Base-by-base conservation (phyloP, 768 basidiomycete genomes). In the Mycena metata region DNA sequence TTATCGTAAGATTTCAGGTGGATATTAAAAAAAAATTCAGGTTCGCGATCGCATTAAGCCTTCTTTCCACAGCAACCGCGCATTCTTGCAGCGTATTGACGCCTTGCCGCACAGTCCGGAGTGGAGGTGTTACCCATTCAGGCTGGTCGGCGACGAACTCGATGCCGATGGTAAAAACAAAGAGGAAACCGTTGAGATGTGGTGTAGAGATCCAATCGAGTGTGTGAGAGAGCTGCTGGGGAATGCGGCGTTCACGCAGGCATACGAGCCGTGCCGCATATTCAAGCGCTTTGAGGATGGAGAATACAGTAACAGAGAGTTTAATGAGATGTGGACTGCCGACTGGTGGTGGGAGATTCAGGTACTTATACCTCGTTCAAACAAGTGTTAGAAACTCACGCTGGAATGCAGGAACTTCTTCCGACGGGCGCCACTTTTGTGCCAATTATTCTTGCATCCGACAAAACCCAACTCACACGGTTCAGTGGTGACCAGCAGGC, bases 321-420 rank as follows among this genome's bases (percentile, higher is more conserved):
- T 67, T 42, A 60, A 69, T 41, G 77, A 80, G 62, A 79, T 79
- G 77, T 73, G 72, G 69, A 78, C 76, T 0, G 72, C 50, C 0
- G 72, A 79, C 19, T 80, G 79, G 78, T 81, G 79, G 79, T 78
- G 77, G 77, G 60, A 77, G 41, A 62, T 71, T 39, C 76, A 82
- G 77, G 77, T 80, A 30, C 6, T 35, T 36, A 4, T 13, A 11
- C 56, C 26, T 9, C 10, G 5, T 39, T 42, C 12, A 50, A 6
- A 16, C 36, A 21, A 54, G 9, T 9, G 26, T 49, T 11, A 23
- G 26, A 49, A 13, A 5, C 24, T 50, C 17, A 50, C 49, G 12
- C 26, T 21, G 50, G 24, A 51, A 51, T 36, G 5, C 12, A 65
- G 72, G 30, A 36, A 33, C 43, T 49, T 35, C 52, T 55, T 39